These are phyloP conservation scores for Fraxinus velutina DNA, from an alignment of 305 asterid genomes.

Conservation along the genomic window DNA sequence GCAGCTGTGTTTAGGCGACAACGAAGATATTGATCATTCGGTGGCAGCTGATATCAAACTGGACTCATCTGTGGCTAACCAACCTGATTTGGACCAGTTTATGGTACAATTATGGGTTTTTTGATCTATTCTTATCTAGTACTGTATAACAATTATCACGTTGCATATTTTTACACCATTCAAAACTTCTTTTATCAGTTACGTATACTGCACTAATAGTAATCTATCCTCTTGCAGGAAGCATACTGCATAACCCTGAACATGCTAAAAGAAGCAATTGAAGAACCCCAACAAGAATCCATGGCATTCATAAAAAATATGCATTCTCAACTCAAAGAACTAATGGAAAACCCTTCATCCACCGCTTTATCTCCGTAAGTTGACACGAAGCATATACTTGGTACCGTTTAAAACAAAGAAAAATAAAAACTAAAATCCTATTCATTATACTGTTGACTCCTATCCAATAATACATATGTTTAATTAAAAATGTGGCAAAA, in stretches of 20 bases:
- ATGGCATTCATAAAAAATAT: constrained; percentile 45
- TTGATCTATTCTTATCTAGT: neutral
- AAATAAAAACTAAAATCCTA: neutral
- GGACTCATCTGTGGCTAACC: constrained; percentile 18
- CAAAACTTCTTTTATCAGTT: neutral
- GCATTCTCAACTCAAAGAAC: constrained; percentile 50
- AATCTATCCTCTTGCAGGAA: constrained; percentile 31
- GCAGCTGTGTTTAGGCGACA: constrained; percentile 44
- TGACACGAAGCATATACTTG: neutral
- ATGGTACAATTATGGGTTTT: constrained; percentile 34
- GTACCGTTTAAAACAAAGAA: neutral
- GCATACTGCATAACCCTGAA: constrained; percentile 41
- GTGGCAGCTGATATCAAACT: constrained; percentile 9
- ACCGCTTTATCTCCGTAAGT: constrained; percentile 5
- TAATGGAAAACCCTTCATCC: constrained; percentile 27
- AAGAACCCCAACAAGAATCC: constrained; percentile 51
- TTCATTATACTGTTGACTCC: neutral
- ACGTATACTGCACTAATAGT: neutral
- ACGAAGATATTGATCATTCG: constrained; percentile 17
- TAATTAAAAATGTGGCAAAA: neutral
- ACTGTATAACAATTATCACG: neutral
- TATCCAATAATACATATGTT: neutral
- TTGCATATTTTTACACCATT: neutral
- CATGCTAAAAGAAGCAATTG: constrained; percentile 44
- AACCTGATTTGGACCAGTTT: constrained; percentile 47